These are phyloP conservation scores for Diaporthe citri DNA, from an alignment of 2,329 filamentous ascomycete genomes.

Conservation along the genomic window DNA sequence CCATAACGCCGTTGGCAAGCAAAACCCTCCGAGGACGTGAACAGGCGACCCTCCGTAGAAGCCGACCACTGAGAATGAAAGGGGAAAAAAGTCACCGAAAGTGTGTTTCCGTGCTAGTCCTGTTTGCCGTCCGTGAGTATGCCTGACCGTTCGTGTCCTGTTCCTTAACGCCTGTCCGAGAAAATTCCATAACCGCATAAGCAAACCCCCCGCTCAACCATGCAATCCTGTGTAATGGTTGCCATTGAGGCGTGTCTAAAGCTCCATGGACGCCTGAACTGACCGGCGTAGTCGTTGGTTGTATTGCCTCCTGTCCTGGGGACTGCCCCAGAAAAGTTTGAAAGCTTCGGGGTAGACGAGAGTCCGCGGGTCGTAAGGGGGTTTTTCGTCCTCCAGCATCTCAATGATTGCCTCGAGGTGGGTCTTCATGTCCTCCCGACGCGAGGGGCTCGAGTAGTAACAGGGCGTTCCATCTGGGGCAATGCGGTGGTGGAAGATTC, in stretches of 20 bases:
- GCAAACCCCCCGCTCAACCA: conserved; percentile 10
- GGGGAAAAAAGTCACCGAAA: conserved; percentile 4
- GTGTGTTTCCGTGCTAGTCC: conserved; percentile 28
- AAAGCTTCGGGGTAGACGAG: conserved; percentile 89
- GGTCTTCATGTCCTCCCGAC: conserved; percentile 80
- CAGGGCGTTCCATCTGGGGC: conserved; percentile 84
- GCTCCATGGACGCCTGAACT: conserved; percentile 75
- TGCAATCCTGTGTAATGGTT: conserved; percentile 6
- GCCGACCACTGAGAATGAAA: conserved; percentile 10
- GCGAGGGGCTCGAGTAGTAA: conserved; percentile 75
- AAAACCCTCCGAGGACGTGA: not conserved
- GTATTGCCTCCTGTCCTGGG: conserved; percentile 86
- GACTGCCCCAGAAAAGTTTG: conserved; percentile 86
- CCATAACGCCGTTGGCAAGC: conserved; percentile 39
- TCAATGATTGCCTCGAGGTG: conserved; percentile 88
- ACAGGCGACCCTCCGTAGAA: conserved; percentile 1
- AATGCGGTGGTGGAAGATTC: conserved; percentile 90
- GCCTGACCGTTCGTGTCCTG: conserved; percentile 21
- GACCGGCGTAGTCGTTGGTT: conserved; percentile 84
- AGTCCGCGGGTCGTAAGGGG: conserved; percentile 90
- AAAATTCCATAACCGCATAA: conserved; percentile 22
- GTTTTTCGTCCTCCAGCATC: conserved; percentile 87
- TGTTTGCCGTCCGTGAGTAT: conserved; percentile 32
- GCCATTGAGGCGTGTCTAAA: conserved; percentile 40
- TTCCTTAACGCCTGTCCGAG: conserved; percentile 33